Base-by-base conservation (phyloP, 169 alveolate genomes). In the Toxoplasma gondii region DNA sequence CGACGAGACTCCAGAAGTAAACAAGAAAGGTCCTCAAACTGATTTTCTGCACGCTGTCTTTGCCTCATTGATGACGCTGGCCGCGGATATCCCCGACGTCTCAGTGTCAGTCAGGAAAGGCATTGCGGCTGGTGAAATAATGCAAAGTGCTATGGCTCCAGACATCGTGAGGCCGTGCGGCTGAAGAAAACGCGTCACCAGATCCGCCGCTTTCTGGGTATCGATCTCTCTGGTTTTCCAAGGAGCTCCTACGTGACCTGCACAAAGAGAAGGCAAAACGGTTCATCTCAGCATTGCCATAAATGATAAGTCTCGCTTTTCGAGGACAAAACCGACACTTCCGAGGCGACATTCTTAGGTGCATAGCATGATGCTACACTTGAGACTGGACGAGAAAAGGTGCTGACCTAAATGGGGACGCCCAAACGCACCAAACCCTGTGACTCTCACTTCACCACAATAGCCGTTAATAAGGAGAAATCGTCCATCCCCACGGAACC, bases 161-260 rank as follows among this genome's bases (percentile, higher is more conserved):
- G 82, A 86, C 83, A 80, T n/a, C 31, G 90, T 78, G 29, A 78
- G 82, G 54, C 81, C 94, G 0, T 78, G 90, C 12, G 80, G 45
- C 90, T 91, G 44, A 38, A 91, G 90, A 24, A 91, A 86, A 58
- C 54, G 82, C 81, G 82, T 38, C 24, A 91, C 58, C 74, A 91
- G 82, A 31, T 91, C 91, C 22, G 94, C 88, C 2, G 94, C 94
- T 29, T 70, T 78, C 82, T 80, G 53, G 70, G 82, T 81, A 54
- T 91, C 94, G 38, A 69, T 58, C 27, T 49, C 84, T 39, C 74
- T 88, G 45, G 94, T 78, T 2, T 41, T 54, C 94, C 94, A 91
- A 12, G 94, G 36, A 84, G 82, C 83, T 49, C 94, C 94, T 29
- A 91, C 90, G 67, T 53, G 88, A 29, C 94, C 94, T 91, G 94